These are phyloP conservation scores for Penicillium palitans DNA, from an alignment of 2,329 filamentous ascomycete genomes.

Conservation along the genomic window DNA sequence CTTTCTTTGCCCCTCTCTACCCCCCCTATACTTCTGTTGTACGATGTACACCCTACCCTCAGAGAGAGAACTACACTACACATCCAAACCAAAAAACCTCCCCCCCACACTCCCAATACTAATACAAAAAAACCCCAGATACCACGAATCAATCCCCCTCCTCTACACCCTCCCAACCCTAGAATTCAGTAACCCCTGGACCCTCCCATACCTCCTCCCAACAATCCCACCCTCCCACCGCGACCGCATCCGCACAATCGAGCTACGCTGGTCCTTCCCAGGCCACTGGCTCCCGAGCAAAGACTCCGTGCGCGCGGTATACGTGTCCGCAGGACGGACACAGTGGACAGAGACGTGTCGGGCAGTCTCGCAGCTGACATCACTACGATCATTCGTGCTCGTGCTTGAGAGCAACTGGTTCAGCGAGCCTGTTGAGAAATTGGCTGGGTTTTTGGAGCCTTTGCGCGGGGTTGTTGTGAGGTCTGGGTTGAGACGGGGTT, in stretches of 20 bases:
- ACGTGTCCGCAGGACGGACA: constrained; percentile 38
- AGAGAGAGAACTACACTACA: no score
- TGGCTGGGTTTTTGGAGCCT: constrained; percentile 39
- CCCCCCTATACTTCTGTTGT: neutral
- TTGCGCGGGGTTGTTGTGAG: constrained; percentile 29
- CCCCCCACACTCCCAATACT: neutral
- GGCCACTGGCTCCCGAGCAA: constrained; percentile 45
- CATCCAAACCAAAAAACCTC: neutral
- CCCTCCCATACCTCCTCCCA: constrained; percentile 39
- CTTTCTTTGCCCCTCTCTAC: no score
- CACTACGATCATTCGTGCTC: constrained; percentile 34
- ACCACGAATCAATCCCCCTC: constrained; percentile 37
- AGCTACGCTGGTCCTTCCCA: constrained; percentile 43
- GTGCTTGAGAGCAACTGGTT: constrained; percentile 39
- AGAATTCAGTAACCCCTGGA: constrained; percentile 45
- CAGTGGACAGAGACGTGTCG: constrained; percentile 42
- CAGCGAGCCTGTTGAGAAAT: constrained; percentile 38
- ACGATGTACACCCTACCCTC: neutral
- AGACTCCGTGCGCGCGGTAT: constrained; percentile 41
- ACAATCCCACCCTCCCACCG: constrained; percentile 34
- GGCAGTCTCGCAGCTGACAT: constrained; percentile 26
- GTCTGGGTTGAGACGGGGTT: neutral
- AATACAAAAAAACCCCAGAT: constrained; percentile 24
- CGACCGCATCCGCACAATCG: constrained; percentile 34
- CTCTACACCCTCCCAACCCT: constrained; percentile 40